These are phyloP conservation scores for Choanephora cucurbitarum DNA, from an alignment of 371 early-diverging fungal species.

Conservation along the genomic window DNA sequence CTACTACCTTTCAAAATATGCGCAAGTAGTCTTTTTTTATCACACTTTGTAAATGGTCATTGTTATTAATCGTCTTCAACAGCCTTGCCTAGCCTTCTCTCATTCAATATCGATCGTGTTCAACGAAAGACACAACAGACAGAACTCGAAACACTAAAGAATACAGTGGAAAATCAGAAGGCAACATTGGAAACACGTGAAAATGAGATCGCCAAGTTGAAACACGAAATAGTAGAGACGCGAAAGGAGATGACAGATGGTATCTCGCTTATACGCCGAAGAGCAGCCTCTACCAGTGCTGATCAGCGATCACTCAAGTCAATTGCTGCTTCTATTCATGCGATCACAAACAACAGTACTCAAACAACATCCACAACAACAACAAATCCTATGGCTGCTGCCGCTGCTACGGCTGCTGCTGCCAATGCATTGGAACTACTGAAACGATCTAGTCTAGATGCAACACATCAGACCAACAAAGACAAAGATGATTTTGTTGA, in stretches of 20 bases:
- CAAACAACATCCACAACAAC: neutral
- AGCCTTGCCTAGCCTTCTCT: constrained; percentile 65
- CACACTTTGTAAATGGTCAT: too few relatives aligned
- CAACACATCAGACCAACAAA: constrained; percentile 1
- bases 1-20: constrained; percentile 69
- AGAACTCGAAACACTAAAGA: constrained; percentile 59
- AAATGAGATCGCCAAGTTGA: constrained; percentile 53
- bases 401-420: constrained; percentile 2
- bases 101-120: constrained; percentile 61
- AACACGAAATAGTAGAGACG: constrained; percentile 45
- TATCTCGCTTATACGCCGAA: constrained; percentile 42
- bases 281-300: constrained; percentile 41
- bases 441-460: constrained; percentile 15
- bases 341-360: constrained; percentile 9
- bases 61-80: neutral
- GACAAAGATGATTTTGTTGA: constrained; percentile 8
- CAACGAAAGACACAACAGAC: constrained; percentile 59
- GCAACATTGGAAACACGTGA: constrained; percentile 54
- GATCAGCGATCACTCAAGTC: constrained; percentile 22
- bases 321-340: constrained; percentile 1
- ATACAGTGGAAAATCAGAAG: constrained; percentile 52
- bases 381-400: neutral
- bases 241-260: constrained; percentile 54
- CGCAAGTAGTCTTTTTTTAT: constrained; percentile 41
- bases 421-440: constrained; percentile 3